Base-by-base conservation (phyloP, 441 rosid genomes). In the Populus hybrid region DNA sequence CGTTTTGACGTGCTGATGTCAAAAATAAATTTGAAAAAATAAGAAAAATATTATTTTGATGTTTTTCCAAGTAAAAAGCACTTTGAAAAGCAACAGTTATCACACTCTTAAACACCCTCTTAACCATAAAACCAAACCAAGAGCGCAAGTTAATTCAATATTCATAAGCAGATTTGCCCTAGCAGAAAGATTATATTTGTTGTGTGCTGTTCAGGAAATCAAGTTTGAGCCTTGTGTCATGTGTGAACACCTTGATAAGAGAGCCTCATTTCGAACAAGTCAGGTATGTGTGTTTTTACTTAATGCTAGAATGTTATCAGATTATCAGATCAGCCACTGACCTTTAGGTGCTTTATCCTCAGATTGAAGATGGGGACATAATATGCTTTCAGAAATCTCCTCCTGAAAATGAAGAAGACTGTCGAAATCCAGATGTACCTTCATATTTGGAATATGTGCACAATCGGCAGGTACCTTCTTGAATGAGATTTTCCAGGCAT, bases 361-460 rank as follows among this genome's bases (percentile, higher is more conserved):
- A 96, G 99, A 86, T 96, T 82, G 98, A 93, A 89, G 98, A 96
- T 89, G 99, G 99, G 76, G 99, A 96, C 77, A 91, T 96, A 79
- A 90, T 94, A 77, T 94, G 99, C 88, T 96, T 88, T 86, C 99
- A 96, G 87, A 94, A 90, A 86, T 77, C 86, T 81, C 83, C 88
- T 78, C 67, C 71, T 68, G 87, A 85, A 81, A 80, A 79, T 81
- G 94, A 87, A 80, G 91, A 78, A 80, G 89, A 89, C 77, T 86
- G 80, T 75, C 87, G 81, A 40, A 89, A 92, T 83, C 97, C 96
- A n/a, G 88, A 90, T 72, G 93, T 96, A 73, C 94, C 98, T 74
- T 90, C 99, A n/a, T 96, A 86, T 89, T 84, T 96, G 88, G 98
- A 91, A 82, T 96, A 90, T 83, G 97, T 94, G 78, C 96, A 94